Evolutionary conservation across 1,284 basidiomycete species (phyloP).

Genomic region (Ganoderma leucocontextum): DNA sequence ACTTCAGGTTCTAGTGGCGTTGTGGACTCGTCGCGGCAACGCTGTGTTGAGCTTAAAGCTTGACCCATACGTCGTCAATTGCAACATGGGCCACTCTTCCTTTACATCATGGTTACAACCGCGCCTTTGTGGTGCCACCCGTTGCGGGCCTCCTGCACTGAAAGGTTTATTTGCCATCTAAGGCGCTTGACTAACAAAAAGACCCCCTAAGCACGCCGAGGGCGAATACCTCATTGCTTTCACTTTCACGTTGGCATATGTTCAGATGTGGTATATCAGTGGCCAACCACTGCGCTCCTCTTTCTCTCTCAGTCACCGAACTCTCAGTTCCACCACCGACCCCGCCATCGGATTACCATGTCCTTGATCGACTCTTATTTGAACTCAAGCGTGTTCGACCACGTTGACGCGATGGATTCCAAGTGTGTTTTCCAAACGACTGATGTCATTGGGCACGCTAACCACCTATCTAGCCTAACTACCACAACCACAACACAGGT

Average conservation of each 20-base stretch:
- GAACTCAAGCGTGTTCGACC: background rate
- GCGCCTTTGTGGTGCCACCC: background rate
- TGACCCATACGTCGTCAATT: background rate
- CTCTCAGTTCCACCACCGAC: background rate
- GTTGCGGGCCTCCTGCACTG: background rate
- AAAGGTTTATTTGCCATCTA: background rate
- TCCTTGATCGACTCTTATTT: background rate
- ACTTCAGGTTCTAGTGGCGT: background rate
- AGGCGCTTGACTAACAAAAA: background rate
- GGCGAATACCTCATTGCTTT: background rate
- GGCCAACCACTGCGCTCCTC: background rate
- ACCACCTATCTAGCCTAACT: background rate
- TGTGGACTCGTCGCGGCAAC: background rate
- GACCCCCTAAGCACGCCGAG: background rate
- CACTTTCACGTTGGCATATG: background rate
- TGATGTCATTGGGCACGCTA: background rate
- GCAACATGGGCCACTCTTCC: conserved; percentile 1
- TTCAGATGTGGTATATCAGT: background rate
- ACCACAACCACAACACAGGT: background rate
- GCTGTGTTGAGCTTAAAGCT: background rate
- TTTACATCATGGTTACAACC: background rate
- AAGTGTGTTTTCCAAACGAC: background rate
- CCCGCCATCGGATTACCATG: background rate
- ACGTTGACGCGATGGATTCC: background rate
- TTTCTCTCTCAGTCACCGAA: background rate